phyloP scores from a whole-genome alignment of 371 early-diverging fungal genomes.

The Mucor plumbeus region DNA sequence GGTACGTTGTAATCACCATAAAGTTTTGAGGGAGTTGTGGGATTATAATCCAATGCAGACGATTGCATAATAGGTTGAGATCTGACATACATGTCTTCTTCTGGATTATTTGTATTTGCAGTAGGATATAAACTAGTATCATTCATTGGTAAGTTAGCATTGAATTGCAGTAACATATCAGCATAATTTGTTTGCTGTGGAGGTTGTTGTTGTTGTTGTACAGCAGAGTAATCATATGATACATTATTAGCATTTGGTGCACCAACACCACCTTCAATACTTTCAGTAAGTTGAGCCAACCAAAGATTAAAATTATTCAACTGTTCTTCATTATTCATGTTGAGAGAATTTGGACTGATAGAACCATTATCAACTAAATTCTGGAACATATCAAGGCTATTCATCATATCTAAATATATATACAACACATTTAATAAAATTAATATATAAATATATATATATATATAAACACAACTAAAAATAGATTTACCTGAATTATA shows the following conservation, averaged over 20 bases:
- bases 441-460: too few relatives aligned
- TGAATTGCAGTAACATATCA: slow-evolving; percentile 26
- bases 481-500: slow-evolving; percentile 29
- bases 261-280: slow-evolving; percentile 14
- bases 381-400: slow-evolving; percentile 27
- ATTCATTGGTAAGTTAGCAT: slow-evolving; percentile 13
- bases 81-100: slow-evolving; percentile 31
- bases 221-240: slow-evolving; percentile 9
- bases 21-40: slow-evolving; percentile 2
- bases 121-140: slow-evolving; percentile 14
- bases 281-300: slow-evolving; percentile 29
- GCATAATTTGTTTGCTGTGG: slow-evolving; percentile 20
- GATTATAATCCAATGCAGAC: slow-evolving; percentile 12
- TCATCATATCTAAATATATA: slow-evolving; percentile 28
- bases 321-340: slow-evolving; percentile 29
- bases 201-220: slow-evolving; percentile 9
- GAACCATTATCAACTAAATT: slow-evolving; percentile 23
- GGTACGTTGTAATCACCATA: slow-evolving; percentile 13
- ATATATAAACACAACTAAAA: neutral
- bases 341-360: slow-evolving; percentile 24
- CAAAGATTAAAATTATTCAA: slow-evolving; percentile 30
- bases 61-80: slow-evolving; percentile 26
- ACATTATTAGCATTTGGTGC: slow-evolving; percentile 6
- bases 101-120: slow-evolving; percentile 6
- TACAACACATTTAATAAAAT: neutral